These are phyloP conservation scores for Saururus chinensis DNA, from an alignment of 164 flowering plant species.

Conservation along the genomic window DNA sequence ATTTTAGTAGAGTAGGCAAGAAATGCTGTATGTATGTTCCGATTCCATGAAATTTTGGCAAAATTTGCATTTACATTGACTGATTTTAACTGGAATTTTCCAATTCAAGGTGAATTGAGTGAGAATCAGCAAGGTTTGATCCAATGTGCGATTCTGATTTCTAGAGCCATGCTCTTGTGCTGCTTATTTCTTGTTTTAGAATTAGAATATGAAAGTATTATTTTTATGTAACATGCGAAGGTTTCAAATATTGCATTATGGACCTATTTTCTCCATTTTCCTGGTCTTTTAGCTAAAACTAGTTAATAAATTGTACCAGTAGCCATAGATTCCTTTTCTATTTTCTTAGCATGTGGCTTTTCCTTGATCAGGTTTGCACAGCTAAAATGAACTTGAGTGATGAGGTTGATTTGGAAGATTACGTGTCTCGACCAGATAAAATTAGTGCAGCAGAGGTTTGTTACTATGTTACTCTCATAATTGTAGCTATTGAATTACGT, in stretches of 20 bases:
- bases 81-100: background rate
- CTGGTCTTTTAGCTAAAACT: no score
- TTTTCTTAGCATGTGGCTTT: background rate
- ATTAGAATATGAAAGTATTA: no score
- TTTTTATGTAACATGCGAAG: no score
- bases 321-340: background rate
- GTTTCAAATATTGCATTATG: background rate
- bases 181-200: no score
- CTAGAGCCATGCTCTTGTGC: no score
- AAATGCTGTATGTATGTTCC: background rate
- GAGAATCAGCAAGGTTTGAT: no score
- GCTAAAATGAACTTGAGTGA: slow-evolving; percentile 93
- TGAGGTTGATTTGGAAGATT: slow-evolving; percentile 96
- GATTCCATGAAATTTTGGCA: background rate
- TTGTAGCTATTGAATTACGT: no score
- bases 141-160: no score
- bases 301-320: background rate
- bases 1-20: no score
- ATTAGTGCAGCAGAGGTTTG: slow-evolving; percentile 97
- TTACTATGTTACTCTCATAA: background rate
- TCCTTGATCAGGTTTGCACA: slow-evolving; percentile 72
- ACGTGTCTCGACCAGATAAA: slow-evolving; percentile 96
- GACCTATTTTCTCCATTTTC: background rate
- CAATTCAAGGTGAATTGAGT: no score
- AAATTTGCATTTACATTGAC: no score